A percentile compares a stretch with the other conserved stretches of the same genome.
phyloP scores from a whole-genome alignment of 1,284 basidiomycete species.

The Boletus smithii region DNA sequence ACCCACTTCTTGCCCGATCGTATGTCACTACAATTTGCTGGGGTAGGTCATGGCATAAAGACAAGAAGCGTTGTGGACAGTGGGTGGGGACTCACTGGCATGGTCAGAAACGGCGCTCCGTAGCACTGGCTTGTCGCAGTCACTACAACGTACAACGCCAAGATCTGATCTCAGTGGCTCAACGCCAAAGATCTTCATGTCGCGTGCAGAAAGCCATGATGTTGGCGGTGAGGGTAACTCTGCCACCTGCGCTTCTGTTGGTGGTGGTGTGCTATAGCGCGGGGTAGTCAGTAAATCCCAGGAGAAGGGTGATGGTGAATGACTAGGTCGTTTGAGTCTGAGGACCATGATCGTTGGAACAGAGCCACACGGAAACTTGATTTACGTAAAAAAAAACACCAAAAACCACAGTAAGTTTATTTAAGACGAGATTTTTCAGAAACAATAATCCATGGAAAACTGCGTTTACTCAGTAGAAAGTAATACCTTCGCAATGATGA shows the following conservation, averaged over 20 bases:
- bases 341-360: constrained; percentile 45
- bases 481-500: no score
- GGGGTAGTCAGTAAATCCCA: constrained; percentile 50
- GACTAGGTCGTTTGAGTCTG: constrained; percentile 51
- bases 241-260: constrained; percentile 34
- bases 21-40: constrained; percentile 35
- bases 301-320: constrained; percentile 48
- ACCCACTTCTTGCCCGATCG: constrained; percentile 35
- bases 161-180: constrained; percentile 67
- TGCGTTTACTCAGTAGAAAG: no score
- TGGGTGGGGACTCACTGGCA: constrained; percentile 49
- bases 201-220: constrained; percentile 75
- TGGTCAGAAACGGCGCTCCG: constrained; percentile 76
- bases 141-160: constrained; percentile 72
- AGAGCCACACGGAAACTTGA: not conserved
- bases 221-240: constrained; percentile 66
- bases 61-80: not conserved
- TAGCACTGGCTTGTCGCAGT: constrained; percentile 75
- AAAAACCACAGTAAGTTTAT: no score
- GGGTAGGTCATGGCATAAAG: constrained; percentile 3
- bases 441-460: no score
- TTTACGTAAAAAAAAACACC: constrained; percentile 26
- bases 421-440: no score
- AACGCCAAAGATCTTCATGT: constrained; percentile 85
- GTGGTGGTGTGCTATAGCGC: constrained; percentile 26